Percentiles rank a stretch among this genome's conserved stretches.
Evolutionary conservation across 2,329 filamentous ascomycete genomes (phyloP).

Genomic region (Phaeophleospora eucalypticola): DNA sequence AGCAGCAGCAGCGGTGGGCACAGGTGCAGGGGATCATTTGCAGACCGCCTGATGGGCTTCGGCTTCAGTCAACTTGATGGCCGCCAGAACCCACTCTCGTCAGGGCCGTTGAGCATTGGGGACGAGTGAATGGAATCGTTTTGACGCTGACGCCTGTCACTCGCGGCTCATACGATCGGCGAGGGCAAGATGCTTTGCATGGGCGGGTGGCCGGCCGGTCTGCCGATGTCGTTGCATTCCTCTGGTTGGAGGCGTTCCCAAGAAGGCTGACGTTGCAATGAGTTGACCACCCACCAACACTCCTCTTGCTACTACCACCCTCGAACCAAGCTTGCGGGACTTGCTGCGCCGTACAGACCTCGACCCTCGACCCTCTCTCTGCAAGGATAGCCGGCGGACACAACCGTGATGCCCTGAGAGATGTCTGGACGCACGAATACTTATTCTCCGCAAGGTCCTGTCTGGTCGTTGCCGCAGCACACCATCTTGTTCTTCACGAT

Average conservation of each 20-base stretch:
- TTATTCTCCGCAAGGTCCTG: conserved; percentile 29
- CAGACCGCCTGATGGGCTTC: conserved; percentile 21
- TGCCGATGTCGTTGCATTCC: conserved; percentile 29
- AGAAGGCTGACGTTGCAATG: conserved; percentile 21
- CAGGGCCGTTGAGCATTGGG: conserved; percentile 3
- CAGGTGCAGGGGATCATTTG: conserved; percentile 19
- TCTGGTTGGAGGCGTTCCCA: conserved; percentile 26
- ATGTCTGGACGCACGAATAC: conserved; percentile 24
- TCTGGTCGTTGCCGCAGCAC: conserved; percentile 14
- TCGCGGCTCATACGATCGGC: conserved; percentile 6
- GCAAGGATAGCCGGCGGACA: neutral
- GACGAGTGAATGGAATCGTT: conserved; percentile 15
- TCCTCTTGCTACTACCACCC: conserved; percentile 11
- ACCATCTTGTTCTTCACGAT: conserved; percentile 21
- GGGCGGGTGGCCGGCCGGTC: conserved; percentile 2
- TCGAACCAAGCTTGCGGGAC: conserved; percentile 22
- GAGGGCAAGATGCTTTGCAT: conserved; percentile 4
- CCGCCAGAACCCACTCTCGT: too few species aligned
- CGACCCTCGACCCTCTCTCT: neutral
- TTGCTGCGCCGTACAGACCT: conserved; percentile 21
- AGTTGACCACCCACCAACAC: conserved; percentile 14
- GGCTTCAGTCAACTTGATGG: too few species aligned
- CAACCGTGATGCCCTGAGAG: conserved; percentile 12
- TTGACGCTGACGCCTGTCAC: conserved; percentile 10
- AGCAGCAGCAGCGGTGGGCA: too few species aligned